phyloP scores from a whole-genome alignment of 2,329 filamentous ascomycete species.

The Lecanicillium sp. region DNA sequence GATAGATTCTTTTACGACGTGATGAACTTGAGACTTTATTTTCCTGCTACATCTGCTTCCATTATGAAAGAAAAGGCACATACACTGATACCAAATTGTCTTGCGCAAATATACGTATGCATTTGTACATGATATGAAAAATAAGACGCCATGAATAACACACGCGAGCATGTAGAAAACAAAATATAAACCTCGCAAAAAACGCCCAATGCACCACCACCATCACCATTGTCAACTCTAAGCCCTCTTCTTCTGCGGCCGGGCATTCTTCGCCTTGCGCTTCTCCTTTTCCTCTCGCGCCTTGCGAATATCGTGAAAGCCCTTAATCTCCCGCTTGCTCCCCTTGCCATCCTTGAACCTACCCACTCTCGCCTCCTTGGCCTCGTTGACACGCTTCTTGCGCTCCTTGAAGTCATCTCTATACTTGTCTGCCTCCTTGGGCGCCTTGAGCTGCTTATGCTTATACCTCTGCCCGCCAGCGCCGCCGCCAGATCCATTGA shows the following conservation, averaged over 20 bases:
- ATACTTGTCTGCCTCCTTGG: conserved; percentile 88
- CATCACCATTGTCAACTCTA: not conserved
- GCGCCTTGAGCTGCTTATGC: conserved; percentile 80
- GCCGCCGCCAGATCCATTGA: conserved; percentile 3
- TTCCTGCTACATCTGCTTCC: no score
- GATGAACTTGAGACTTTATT: no score
- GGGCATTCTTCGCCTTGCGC: conserved; percentile 78
- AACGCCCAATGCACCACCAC: no score
- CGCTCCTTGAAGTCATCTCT: conserved; percentile 83
- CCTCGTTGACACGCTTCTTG: conserved; percentile 84
- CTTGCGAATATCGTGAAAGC: conserved; percentile 76
- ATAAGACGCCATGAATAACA: no score
- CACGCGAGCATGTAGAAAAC: no score
- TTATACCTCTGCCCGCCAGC: conserved; percentile 50
- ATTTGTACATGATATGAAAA: no score
- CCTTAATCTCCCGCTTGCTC: conserved; percentile 71
- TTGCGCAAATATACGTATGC: no score
- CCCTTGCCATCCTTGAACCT: conserved; percentile 65
- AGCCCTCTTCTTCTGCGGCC: conserved; percentile 55
- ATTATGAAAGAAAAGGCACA: no score
- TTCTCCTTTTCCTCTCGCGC: conserved; percentile 68
- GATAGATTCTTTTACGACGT: no score
- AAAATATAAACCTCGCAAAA: no score
- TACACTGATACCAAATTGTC: no score
- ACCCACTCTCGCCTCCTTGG: conserved; percentile 74